Evolutionary conservation across 2,329 filamentous ascomycete species (phyloP), one percentile per base, ranked within the genome.

Genomic region (Colletotrichum cereale): DNA sequence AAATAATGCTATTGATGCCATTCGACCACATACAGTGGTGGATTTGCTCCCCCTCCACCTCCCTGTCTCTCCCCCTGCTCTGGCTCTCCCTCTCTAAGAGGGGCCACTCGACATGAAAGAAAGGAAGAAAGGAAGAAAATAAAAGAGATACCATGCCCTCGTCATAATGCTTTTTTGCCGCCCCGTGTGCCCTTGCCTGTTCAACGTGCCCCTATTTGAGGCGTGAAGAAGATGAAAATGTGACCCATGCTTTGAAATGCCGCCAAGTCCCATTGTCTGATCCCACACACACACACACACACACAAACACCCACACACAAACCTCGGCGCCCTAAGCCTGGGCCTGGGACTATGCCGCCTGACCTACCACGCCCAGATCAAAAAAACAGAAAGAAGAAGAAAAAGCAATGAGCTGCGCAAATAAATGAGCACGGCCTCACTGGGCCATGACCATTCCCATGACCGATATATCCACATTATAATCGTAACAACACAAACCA

Each of bases 381-480:
- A 44, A 61, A 18, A 47, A n/a, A 47, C 11, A 47, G 44, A 47
- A 12, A 24, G 12, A 24, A 12, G 16, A n/a, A 3, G 21, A 21
- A 36, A 48, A 12, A 42, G 24, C 42, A 29, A 29, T n/a, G 29
- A 42, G 18, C 48, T 24, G 40, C 26, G 26, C 24, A 31, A 8
- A 24, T 5, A 47, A 47, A 52, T 31, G 38, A 24, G 34, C 34
- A 40, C 36, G 36, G 48, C 67, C 40, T 71, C 56, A 29, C 7
- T 36, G 8, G 53, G 36, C 53, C 34, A 38, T 40, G 48, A 18
- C 68, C 52, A 40, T 53, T 38, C 26, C 40, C 12, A 53, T 67
- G 62, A 29, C 62, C 42, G 36, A 55, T 60, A 42, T 64, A 69
- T 69, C 66, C 69, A 63, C 69, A 64, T 64, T 40, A 58, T 53